A percentile compares a stretch with the other conserved stretches of the same genome.
phyloP scores from a whole-genome alignment of 148 eudicot species.

The Rhododendron vialii region DNA sequence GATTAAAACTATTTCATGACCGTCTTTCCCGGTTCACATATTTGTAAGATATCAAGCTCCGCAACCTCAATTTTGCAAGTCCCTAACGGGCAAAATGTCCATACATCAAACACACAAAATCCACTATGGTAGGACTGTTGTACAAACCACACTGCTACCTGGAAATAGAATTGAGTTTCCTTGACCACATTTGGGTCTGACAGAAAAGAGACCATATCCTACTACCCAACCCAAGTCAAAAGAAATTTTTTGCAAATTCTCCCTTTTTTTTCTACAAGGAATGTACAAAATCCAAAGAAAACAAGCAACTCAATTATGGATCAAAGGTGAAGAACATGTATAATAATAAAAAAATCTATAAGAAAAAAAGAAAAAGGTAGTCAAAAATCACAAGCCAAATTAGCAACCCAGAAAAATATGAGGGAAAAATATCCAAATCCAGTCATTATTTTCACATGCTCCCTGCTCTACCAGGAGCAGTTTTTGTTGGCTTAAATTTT shows the following conservation, averaged over 20 bases:
- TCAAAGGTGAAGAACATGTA: conserved; percentile 10
- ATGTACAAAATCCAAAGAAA: conserved; percentile 23
- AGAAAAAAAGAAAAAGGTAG: neutral
- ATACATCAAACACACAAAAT: neutral
- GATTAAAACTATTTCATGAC: neutral
- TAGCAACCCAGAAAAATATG: neutral
- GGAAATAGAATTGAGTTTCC: neutral
- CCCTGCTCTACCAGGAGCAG: conserved; percentile 58
- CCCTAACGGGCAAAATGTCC: neutral
- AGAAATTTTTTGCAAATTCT: neutral
- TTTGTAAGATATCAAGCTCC: neutral
- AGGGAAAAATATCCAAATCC: conserved; percentile 6
- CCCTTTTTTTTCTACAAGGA: conserved; percentile 8
- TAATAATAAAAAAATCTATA: neutral
- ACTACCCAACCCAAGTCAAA: neutral
- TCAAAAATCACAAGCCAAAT: conserved; percentile 5
- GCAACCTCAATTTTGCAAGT: neutral
- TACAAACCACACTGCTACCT: neutral
- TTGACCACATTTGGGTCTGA: neutral
- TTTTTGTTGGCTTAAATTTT: conserved; percentile 57
- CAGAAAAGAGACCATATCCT: neutral
- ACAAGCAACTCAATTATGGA: conserved; percentile 14
- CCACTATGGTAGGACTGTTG: neutral
- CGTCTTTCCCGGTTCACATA: neutral
- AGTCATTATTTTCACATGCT: conserved; percentile 51